A percentile compares a stretch with the other conserved stretches of the same genome.
These are phyloP conservation scores for Geranium rotundifolium DNA, from an alignment of 345 rosid species.

Conservation along the genomic window DNA sequence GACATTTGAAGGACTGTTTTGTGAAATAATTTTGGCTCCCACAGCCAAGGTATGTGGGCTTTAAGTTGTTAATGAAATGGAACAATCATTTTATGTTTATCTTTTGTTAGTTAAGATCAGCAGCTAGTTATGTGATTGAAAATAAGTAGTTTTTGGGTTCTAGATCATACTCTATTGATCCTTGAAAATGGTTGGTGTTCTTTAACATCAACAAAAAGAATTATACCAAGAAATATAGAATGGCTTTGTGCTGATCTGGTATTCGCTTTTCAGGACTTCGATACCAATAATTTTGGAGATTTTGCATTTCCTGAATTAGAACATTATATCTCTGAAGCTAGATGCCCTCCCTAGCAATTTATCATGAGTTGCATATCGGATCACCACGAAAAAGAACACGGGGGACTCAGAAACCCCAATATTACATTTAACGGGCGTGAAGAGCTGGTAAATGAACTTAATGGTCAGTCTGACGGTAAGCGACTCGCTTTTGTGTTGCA, in stretches of 20 bases:
- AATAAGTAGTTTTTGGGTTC: background rate
- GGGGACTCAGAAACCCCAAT: constrained; percentile 10
- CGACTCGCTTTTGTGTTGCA: background rate
- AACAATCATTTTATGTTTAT: too few relatives aligned
- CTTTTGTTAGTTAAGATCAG: background rate
- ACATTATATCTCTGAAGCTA: constrained; percentile 7
- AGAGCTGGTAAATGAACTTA: constrained; percentile 3
- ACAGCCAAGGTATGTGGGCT: background rate
- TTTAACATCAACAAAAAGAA: too few relatives aligned
- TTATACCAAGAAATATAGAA: background rate
- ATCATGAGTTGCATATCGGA: constrained; percentile 20
- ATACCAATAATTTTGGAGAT: too few relatives aligned
- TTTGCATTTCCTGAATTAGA: too few relatives aligned
- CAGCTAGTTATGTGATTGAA: background rate
- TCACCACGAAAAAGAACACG: constrained; percentile 6
- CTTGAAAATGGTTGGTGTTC: too few relatives aligned
- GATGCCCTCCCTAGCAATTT: constrained; percentile 4
- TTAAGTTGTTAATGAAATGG: background rate
- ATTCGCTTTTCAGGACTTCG: background rate
- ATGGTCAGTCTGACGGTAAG: constrained; percentile 24
- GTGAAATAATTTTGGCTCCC: background rate
- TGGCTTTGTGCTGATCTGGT: background rate
- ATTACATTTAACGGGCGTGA: constrained; percentile 13
- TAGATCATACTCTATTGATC: background rate
- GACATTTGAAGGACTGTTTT: too few relatives aligned